Evolutionary conservation across 164 flowering plant genomes (phyloP), one percentile per base, ranked within the genome.

Genomic region (Chloranthus sessilifolius): DNA sequence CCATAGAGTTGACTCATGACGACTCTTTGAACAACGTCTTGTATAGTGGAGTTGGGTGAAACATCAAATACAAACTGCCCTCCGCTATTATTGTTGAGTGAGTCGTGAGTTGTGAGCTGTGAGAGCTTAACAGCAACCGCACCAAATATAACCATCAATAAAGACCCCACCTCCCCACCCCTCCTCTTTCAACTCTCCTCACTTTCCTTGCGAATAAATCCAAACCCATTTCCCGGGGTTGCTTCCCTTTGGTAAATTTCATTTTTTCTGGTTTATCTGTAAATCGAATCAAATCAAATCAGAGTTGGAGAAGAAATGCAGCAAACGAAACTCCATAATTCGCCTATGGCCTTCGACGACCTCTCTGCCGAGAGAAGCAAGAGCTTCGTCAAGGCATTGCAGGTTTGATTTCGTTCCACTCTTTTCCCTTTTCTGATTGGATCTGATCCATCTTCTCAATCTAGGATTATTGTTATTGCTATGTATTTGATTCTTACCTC

Each of bases 361-460:
- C 83, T 62, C 14, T 85, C 95, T 55, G 78, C 87, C 86, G 95
- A 91, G 63, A 75, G 81, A 22, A 91, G 92, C 77, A 87, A 81
- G 66, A 78, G 66, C 72, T 87, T 91, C 68, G 75, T 85, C 52
- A 81, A 75, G 34, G 95, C 96, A 1, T 56, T 91, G 56, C 95
- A 80, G 87, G 96, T 87, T 31, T 4, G 42, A 4, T 22, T 47
- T 35, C 5, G 10, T 2, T 34, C 27, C 26, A n/a, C 16, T 31
- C 2, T 30, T 26, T 44, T 41, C 22, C n/a, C 47, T 1, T 31
- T 11, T 21, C n/a, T 27, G 17, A 29, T 45, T 25, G 24, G 62
- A 60, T 71, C 61, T 52, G 46, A 17, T n/a, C n/a, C n/a, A n/a
- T n/a, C n/a, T n/a, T n/a, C n/a, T n/a, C n/a, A n/a, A n/a, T n/a